Evolutionary conservation across 1,284 basidiomycete genomes (phyloP).

Genomic region (Anthracocystis panici-leucophaei): DNA sequence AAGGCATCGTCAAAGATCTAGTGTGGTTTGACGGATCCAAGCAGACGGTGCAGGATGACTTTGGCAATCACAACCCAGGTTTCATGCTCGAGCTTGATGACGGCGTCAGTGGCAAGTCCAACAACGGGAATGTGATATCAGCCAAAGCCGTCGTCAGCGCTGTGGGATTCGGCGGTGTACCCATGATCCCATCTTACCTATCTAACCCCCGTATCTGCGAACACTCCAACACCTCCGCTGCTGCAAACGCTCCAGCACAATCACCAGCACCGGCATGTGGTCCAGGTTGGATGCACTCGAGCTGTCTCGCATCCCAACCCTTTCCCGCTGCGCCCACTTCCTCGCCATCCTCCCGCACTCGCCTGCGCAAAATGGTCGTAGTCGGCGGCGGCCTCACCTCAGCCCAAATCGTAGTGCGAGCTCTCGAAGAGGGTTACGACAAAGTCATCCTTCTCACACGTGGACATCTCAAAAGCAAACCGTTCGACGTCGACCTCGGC

Average conservation of each 20-base stretch:
- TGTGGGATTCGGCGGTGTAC: conserved; percentile 64
- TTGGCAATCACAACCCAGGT: conserved; percentile 32
- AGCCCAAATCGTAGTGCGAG: conserved; percentile 68
- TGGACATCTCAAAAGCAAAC: conserved; percentile 67
- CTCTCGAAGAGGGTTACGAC: conserved; percentile 58
- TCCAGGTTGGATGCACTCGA: conserved; percentile 68
- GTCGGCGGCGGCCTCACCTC: conserved; percentile 70
- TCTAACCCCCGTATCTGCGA: not conserved
- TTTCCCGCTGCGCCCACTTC: conserved; percentile 38
- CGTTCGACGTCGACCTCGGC: conserved; percentile 65
- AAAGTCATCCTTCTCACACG: conserved; percentile 67
- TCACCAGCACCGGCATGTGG: conserved; percentile 20
- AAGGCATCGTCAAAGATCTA: conserved; percentile 27
- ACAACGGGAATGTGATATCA: conserved; percentile 15
- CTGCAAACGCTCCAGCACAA: not conserved
- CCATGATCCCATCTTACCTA: conserved; percentile 56
- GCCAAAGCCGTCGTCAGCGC: conserved; percentile 64
- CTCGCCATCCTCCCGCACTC: conserved; percentile 25
- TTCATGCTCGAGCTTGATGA: conserved; percentile 40
- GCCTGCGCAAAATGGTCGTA: conserved; percentile 51
- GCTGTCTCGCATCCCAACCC: conserved; percentile 55
- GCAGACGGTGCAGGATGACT: conserved; percentile 28
- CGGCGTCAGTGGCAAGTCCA: not conserved
- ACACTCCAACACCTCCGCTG: not conserved
- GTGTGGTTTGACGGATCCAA: conserved; percentile 40